Evolutionary conservation across 352 stramenopile species (phyloP), one percentile per base, ranked within the genome.

Genomic region (Elongisporangium prolatum): DNA sequence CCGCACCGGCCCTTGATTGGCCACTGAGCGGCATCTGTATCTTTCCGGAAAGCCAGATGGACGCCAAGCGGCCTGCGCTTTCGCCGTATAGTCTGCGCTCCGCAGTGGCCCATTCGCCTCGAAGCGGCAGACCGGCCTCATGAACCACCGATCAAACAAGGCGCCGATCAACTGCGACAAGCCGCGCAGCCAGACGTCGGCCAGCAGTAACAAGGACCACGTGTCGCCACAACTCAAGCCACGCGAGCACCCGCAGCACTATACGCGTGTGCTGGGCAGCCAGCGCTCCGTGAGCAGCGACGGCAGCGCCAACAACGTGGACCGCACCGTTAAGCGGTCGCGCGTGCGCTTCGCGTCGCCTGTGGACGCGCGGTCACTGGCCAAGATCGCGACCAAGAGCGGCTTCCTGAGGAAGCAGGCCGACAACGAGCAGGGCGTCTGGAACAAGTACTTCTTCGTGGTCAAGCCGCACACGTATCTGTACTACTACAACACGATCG

Each of bases 361-460:
- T 16, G 61, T 70, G 22, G 71, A 82, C 16, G 83, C 82, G 14
- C 44, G 64, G 24, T 52, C 68, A 2, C 28, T 91, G 2, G 72
- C 80, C 17, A 52, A 71, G 21, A 68, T 86, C 16, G 79, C 68
- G 13, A 84, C 76, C 50, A 81, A 71, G 58, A 78, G 67, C 40
- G 85, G 85, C 0, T 86, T 86, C 48, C 55, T 94, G 6, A 68
- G 71, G 44, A 91, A 93, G 57, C 82, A 94, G 56, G 85, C 80
- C 7, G 84, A 91, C 67, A 92, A 92, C 53, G 76, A 91, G 38
- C 77, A 79, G 0, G 84, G 84, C 7, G 68, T 72, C 5, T 94
- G 85, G 85, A 91, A 86, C 55, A 64, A 76, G 54, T 93, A 93
- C 68, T 95, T 77, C 59, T 93, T 95, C 62, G 80, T 84, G 51